A percentile compares a stretch with the other conserved stretches of the same genome.
phyloP scores from a whole-genome alignment of 2,329 filamentous ascomycete genomes.

The Exophiala sp. region DNA sequence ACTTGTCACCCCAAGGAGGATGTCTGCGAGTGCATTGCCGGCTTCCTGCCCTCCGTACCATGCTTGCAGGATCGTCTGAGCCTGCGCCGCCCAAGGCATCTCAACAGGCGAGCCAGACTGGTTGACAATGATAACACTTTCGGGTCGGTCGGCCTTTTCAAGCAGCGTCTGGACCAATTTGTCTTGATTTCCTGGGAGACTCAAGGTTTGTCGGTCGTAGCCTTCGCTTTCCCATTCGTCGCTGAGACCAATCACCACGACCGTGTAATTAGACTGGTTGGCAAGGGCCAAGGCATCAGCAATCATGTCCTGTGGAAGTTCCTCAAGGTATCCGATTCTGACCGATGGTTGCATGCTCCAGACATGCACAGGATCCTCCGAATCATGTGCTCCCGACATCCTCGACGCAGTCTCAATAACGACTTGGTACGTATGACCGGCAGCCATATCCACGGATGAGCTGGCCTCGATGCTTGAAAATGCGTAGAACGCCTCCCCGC shows the following conservation, averaged over 20 bases:
- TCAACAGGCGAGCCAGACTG: slow-evolving; percentile 66
- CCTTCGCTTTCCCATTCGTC: slow-evolving; percentile 76
- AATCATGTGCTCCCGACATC: too few species aligned
- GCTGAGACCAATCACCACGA: slow-evolving; percentile 66
- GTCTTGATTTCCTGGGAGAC: slow-evolving; percentile 47
- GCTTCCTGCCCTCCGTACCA: slow-evolving; percentile 83
- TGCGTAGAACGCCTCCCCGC: too few species aligned
- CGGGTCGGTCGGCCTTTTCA: slow-evolving; percentile 42
- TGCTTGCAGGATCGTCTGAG: slow-evolving; percentile 60
- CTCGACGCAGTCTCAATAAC: too few species aligned
- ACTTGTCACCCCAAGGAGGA: slow-evolving; percentile 67
- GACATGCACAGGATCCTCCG: too few species aligned
- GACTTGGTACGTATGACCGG: too few species aligned
- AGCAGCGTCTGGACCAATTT: slow-evolving; percentile 58
- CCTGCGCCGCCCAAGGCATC: slow-evolving; percentile 42
- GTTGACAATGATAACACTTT: slow-evolving; percentile 53
- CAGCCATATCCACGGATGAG: too few species aligned
- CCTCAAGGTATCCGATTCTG: slow-evolving; percentile 30
- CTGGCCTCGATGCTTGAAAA: too few species aligned
- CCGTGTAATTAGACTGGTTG: background rate
- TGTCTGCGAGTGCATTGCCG: slow-evolving; percentile 70
- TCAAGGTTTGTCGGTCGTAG: slow-evolving; percentile 52
- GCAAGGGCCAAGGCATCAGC: background rate
- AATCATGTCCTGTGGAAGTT: slow-evolving; percentile 26
- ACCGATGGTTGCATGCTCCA: too few species aligned